phyloP scores from a whole-genome alignment of 208 protist genomes.

The Balamuthia mandrillaris region DNA sequence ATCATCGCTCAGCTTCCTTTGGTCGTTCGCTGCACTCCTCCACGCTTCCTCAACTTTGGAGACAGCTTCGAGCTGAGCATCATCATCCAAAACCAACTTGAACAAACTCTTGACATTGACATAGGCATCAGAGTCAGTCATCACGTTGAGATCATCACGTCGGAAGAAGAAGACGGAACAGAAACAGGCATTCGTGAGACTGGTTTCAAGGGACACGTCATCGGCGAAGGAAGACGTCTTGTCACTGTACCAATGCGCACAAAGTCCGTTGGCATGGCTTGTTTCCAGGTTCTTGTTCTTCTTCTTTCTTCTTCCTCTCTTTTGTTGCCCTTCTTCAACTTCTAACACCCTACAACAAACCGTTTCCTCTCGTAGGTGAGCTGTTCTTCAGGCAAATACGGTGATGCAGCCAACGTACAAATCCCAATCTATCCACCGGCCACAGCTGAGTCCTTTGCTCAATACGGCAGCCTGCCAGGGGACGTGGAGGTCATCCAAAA shows the following conservation, averaged over 20 bases:
- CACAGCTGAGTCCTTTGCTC: conserved; percentile 31
- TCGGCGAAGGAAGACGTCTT: conserved; percentile 11
- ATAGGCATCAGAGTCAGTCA: not conserved
- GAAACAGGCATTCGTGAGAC: too few relatives aligned
- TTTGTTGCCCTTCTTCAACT: not conserved
- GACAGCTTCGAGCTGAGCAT: conserved; percentile 8
- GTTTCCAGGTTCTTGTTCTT: conserved; percentile 1
- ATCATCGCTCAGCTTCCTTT: conserved; percentile 23
- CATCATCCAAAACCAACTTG: conserved; percentile 36
- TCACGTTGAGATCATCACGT: not conserved
- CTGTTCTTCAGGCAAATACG: conserved; percentile 18
- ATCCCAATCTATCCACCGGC: conserved; percentile 22
- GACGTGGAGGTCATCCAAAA: not conserved
- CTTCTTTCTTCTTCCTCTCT: not conserved
- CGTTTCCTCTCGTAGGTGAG: not conserved
- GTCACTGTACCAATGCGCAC: conserved; percentile 7
- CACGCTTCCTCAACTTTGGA: conserved; percentile 39
- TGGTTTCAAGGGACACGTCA: not conserved
- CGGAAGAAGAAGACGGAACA: not conserved
- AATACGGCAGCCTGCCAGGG: conserved; percentile 12
- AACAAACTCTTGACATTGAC: not conserved
- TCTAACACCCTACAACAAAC: too few relatives aligned
- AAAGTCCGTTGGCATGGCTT: not conserved
- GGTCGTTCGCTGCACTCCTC: conserved; percentile 37
- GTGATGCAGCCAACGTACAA: conserved; percentile 10